Evolutionary conservation across 1,284 basidiomycete genomes (phyloP), one percentile per base, ranked within the genome.

Genomic region (Pyrrhoderma noxium): DNA sequence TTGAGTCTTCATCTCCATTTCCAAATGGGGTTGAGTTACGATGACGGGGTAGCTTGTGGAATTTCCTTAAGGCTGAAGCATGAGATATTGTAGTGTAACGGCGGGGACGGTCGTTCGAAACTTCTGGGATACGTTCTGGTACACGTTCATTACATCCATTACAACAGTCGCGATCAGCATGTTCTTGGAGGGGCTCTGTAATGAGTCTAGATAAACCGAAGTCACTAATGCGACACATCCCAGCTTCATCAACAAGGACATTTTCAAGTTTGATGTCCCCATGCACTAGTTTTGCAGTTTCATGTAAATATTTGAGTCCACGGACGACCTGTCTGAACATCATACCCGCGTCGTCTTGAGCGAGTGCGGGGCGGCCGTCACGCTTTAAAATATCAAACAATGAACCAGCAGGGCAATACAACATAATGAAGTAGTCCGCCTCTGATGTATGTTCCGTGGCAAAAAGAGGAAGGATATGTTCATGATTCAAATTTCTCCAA

Each of bases 241-340:
- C 90, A 66, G 79, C 77, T 61, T 88, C 82, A 66, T 94, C 92
- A 52, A 93, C 83, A 47, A 99, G 77, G 44, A 98, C 84, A 70
- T 99, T 99, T 71, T 98, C 95, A 52, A 97, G 80, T 70, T 99
- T 99, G 67, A 99, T 74, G 69, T 99, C 93, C 58, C 91, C 80
- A 69, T 97, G 93, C 49, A 93, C 83, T 58, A 89, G 78, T 14
- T 76, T 70, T 21, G 82, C 85, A 44, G 80, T 77, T 56, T 86
- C 80, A 66, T 98, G 94, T 60, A 99, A 69, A 65, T 93, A 94
- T 51, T 81, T 74, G 58, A 97, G 71, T 9, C 92, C 94, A 43
- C 84, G 75, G 31, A 93, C 89, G 52, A 97, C 81, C 67, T 96
- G 93, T 45, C 85, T 79, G 65, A 97, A 94, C 76, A 93, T 86